Conservation (phyloP, 108 stramenopile species). For the Ochromonas danica region DNA sequence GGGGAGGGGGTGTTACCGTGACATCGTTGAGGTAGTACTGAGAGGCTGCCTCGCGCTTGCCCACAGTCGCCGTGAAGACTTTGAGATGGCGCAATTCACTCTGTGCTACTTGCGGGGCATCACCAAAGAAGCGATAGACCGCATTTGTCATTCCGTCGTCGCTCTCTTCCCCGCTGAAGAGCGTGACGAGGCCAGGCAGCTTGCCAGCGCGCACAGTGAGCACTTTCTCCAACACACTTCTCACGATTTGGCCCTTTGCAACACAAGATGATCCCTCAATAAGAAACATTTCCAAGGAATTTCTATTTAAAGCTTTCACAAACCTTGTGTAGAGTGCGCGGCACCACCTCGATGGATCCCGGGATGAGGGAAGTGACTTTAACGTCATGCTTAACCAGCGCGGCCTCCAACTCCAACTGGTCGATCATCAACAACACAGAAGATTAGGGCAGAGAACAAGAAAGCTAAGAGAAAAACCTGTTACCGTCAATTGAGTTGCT, state of each 20-base stretch:
- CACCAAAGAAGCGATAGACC: neutral
- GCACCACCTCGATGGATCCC: constrained; percentile 20
- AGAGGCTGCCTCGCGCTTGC: neutral
- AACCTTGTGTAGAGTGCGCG: neutral
- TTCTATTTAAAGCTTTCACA: neutral
- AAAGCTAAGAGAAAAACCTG: neutral
- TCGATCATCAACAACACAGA: neutral
- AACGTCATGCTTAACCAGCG: constrained; percentile 79
- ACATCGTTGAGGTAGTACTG: neutral
- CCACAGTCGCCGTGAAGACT: neutral
- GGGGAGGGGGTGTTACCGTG: too few relatives aligned
- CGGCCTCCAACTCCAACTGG: constrained; percentile 46
- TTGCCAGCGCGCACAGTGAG: neutral
- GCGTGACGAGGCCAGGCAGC: neutral
- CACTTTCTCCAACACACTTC: neutral
- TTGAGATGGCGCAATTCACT: neutral
- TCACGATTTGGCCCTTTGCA: neutral
- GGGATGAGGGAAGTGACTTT: constrained; percentile 63
- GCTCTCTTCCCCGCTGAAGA: neutral
- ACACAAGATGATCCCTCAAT: neutral
- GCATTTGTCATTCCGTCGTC: neutral
- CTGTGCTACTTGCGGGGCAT: neutral
- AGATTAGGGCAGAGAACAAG: neutral
- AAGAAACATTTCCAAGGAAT: neutral
- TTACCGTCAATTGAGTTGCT: constrained; percentile 74